Percentiles rank a stretch among this genome's conserved stretches.
Evolutionary conservation across 371 early-diverging fungal genomes (phyloP).

Genomic region (Mucor irregularis): DNA sequence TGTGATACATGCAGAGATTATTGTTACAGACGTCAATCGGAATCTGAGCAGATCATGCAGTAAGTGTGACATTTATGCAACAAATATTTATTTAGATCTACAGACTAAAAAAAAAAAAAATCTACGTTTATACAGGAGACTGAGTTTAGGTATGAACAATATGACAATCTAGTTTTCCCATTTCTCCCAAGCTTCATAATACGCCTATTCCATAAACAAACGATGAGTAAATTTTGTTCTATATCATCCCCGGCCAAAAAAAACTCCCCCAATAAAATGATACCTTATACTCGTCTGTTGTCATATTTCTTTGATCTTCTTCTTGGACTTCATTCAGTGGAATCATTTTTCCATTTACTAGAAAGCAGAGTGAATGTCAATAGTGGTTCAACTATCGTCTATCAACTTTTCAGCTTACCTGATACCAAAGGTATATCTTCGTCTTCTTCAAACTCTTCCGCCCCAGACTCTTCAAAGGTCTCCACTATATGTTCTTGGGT

Average conservation of each 20-base stretch:
- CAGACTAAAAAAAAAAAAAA: background rate
- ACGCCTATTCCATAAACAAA: conserved; percentile 29
- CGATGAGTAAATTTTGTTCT: background rate
- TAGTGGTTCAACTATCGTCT: background rate
- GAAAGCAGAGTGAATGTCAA: background rate
- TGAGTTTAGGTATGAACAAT: conserved; percentile 5
- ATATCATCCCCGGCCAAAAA: background rate
- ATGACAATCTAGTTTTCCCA: conserved; percentile 31
- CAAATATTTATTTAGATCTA: background rate
- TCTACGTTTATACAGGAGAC: background rate
- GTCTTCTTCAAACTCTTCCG: conserved; percentile 34
- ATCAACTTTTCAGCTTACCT: conserved; percentile 23
- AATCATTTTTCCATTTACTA: conserved; percentile 53
- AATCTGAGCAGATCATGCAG: conserved; percentile 45
- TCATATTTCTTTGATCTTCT: conserved; percentile 60
- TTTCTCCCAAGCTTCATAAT: conserved; percentile 53
- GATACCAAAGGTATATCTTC: conserved; percentile 47
- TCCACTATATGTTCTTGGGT: background rate
- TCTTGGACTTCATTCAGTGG: conserved; percentile 58
- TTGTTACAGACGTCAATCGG: conserved; percentile 63
- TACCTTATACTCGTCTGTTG: conserved; percentile 62
- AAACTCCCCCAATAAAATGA: background rate
- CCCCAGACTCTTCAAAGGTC: conserved; percentile 11
- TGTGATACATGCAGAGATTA: conserved; percentile 68
- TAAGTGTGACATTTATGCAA: background rate